Evolutionary conservation across 2,329 filamentous ascomycete species (phyloP).

Genomic region (Chalara sp.): DNA sequence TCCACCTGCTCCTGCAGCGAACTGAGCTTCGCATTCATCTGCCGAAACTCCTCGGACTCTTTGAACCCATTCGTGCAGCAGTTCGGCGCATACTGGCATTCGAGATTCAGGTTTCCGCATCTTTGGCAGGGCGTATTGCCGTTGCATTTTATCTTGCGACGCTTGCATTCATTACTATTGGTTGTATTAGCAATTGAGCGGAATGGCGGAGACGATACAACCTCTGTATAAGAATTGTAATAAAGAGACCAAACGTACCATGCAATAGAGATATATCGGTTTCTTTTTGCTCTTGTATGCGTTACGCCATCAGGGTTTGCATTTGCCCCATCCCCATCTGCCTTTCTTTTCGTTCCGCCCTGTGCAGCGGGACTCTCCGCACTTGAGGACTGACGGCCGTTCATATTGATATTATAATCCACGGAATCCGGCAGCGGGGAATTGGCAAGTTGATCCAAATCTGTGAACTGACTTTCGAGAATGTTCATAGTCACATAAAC

Average conservation of each 20-base stretch:
- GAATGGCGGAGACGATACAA: too few species aligned
- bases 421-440: constrained; percentile 19
- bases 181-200: background rate
- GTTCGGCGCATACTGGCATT: constrained; percentile 60
- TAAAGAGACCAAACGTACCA: constrained; percentile 20
- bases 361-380: constrained; percentile 25
- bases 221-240: too few species aligned
- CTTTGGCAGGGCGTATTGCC: constrained; percentile 61
- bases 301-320: constrained; percentile 7
- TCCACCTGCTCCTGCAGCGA: constrained; percentile 81
- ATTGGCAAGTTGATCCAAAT: constrained; percentile 25
- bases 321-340: constrained; percentile 13
- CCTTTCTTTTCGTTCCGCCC: constrained; percentile 27
- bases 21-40: constrained; percentile 68
- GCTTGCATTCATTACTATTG: constrained; percentile 60
- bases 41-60: constrained; percentile 84
- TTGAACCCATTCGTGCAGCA: constrained; percentile 75
- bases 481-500: constrained; percentile 27
- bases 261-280: constrained; percentile 30
- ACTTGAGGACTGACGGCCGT: constrained; percentile 18
- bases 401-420: constrained; percentile 17
- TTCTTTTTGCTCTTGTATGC: constrained; percentile 28
- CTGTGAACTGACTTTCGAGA: constrained; percentile 26
- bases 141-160: constrained; percentile 71
- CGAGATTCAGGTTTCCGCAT: constrained; percentile 60